Evolutionary conservation across 2,329 filamentous ascomycete genomes (phyloP).

Genomic region (Rhynchosporium secalis): DNA sequence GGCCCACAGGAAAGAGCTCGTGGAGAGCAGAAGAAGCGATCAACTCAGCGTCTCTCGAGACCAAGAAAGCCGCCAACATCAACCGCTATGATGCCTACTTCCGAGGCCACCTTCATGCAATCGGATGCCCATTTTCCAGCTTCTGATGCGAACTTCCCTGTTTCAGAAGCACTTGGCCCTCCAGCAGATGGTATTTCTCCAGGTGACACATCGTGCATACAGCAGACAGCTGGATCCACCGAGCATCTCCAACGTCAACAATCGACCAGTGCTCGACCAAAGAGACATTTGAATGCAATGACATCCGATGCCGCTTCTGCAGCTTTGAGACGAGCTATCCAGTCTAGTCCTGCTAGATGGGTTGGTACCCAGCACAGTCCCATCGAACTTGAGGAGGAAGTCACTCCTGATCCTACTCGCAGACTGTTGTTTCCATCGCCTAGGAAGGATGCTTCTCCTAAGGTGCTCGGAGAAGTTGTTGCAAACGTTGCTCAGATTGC

Average conservation of each 20-base stretch:
- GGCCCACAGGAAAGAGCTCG: conserved; percentile 41
- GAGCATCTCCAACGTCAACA: conserved; percentile 26
- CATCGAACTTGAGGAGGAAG: conserved; percentile 53
- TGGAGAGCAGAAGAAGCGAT: conserved; percentile 46
- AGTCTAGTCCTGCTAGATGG: conserved; percentile 43
- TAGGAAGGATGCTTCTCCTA: conserved; percentile 62
- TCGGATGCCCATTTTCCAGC: conserved; percentile 30
- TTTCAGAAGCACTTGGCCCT: conserved; percentile 28
- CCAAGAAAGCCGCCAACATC: conserved; percentile 26
- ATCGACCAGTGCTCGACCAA: conserved; percentile 33
- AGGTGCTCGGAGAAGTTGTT: conserved; percentile 59
- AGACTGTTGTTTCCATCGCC: conserved; percentile 78
- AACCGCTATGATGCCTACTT: conserved; percentile 19
- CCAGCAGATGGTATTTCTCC: conserved; percentile 19
- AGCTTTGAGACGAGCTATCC: conserved; percentile 38
- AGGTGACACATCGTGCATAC: conserved; percentile 1
- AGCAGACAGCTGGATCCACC: neutral
- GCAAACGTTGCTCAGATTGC: conserved; percentile 53
- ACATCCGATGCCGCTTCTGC: conserved; percentile 38
- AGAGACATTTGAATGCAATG: conserved; percentile 36
- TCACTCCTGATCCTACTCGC: conserved; percentile 58
- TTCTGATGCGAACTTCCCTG: conserved; percentile 28
- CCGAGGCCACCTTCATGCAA: conserved; percentile 40
- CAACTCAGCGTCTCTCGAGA: conserved; percentile 37
- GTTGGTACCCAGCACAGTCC: conserved; percentile 57